phyloP scores from a whole-genome alignment of 2,329 filamentous ascomycete species.

The Epichloe sibirici region DNA sequence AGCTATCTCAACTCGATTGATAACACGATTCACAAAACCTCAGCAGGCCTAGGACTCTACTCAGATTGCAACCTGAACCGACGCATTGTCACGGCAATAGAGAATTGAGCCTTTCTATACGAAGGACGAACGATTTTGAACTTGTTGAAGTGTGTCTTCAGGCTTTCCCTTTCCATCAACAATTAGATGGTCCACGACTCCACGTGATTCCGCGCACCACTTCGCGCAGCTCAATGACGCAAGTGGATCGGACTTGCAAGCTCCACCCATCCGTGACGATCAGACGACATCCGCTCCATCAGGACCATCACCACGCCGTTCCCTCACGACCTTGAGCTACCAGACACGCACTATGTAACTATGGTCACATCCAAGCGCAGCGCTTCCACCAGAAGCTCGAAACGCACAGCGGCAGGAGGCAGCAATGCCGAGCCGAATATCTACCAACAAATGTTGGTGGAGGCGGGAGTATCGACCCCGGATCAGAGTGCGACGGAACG shows the following conservation, averaged over 20 bases:
- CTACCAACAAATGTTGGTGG: constrained; percentile 36
- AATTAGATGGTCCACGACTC: constrained; percentile 2
- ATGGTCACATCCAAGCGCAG: constrained; percentile 22
- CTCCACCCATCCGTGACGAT: constrained; percentile 1
- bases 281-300: not conserved
- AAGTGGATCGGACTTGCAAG: constrained; percentile 1
- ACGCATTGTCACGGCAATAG: too few relatives aligned
- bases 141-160: not conserved
- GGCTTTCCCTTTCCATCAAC: too few relatives aligned
- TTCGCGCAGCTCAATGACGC: constrained; percentile 11
- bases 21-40: too few relatives aligned
- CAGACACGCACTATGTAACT: constrained; percentile 4
- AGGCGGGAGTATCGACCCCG: constrained; percentile 28
- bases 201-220: constrained; percentile 11
- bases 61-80: too few relatives aligned
- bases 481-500: constrained; percentile 21
- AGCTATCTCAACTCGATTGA: too few relatives aligned
- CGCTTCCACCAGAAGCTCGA: constrained; percentile 13
- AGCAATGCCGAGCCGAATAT: constrained; percentile 23
- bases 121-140: too few relatives aligned
- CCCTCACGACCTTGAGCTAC: not conserved
- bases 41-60: too few relatives aligned
- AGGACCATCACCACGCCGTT: not conserved
- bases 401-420: constrained; percentile 7
- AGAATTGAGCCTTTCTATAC: too few relatives aligned